Conservation (phyloP, 2,329 filamentous ascomycete species). For the Trichoderma arundinaceum region DNA sequence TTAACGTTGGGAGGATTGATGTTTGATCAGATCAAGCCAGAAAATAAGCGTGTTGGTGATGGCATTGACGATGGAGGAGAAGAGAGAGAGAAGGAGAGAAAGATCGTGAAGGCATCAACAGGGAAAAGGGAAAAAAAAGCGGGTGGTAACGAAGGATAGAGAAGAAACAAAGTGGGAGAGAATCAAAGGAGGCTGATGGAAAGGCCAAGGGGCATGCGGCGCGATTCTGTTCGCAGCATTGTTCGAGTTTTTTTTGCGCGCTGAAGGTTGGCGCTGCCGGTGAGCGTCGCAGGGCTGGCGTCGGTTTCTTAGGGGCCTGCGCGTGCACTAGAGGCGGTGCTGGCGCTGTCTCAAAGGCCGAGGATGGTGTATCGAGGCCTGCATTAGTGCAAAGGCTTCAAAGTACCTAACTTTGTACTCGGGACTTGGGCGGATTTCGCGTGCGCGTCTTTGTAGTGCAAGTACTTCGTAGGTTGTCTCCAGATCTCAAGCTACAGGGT, state of each 20-base stretch:
- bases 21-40: neutral
- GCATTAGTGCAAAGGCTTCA: neutral
- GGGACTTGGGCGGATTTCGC: no score
- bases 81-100: neutral
- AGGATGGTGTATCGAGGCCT: neutral
- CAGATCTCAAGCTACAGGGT: no score
- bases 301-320: neutral
- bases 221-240: conserved; percentile 10
- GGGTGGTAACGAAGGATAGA: conserved; percentile 21
- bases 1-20: neutral
- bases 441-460: no score
- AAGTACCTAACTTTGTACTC: no score
- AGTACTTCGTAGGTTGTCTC: no score
- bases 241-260: conserved; percentile 6
- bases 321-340: neutral
- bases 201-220: conserved; percentile 28
- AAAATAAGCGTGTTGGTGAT: conserved; percentile 15
- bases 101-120: neutral
- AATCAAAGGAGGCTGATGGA: conserved; percentile 29
- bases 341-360: neutral
- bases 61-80: conserved; percentile 10
- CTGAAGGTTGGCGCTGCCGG: conserved; percentile 8
- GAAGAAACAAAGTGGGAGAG: neutral
- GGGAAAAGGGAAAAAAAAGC: conserved; percentile 3
- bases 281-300: neutral